These are phyloP conservation scores for Vanderwaltozyma polyspora DNA, from an alignment of 805 yeast genomes.

Conservation along the genomic window DNA sequence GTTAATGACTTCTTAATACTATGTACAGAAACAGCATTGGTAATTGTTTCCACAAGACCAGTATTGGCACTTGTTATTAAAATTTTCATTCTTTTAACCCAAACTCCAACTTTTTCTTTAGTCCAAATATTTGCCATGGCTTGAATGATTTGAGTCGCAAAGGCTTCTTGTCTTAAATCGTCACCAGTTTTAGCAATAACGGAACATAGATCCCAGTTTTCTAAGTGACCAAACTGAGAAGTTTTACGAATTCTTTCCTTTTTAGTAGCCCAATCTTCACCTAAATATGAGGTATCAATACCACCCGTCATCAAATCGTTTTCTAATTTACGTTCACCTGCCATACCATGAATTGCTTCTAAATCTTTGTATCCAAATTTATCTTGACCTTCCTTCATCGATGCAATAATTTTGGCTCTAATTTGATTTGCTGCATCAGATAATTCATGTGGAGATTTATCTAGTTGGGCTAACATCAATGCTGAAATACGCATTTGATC, in stretches of 20 bases:
- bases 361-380: constrained; percentile 44
- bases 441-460: constrained; percentile 42
- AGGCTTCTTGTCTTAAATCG: constrained; percentile 92
- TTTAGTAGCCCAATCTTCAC: constrained; percentile 88
- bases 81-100: constrained; percentile 93
- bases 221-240: constrained; percentile 73
- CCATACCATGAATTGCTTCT: constrained; percentile 49
- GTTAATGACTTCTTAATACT: constrained; percentile 90
- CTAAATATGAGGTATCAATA: constrained; percentile 50
- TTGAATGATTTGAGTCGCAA: constrained; percentile 88
- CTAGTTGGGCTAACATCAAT: constrained; percentile 85
- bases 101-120: constrained; percentile 52
- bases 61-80: constrained; percentile 81
- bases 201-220: constrained; percentile 90
- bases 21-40: constrained; percentile 86
- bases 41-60: constrained; percentile 91
- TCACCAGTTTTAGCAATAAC: constrained; percentile 95
- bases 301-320: constrained; percentile 86
- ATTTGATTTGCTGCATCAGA: constrained; percentile 49
- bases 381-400: constrained; percentile 69
- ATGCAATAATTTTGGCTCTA: constrained; percentile 54
- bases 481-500: constrained; percentile 95
- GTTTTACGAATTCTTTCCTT: constrained; percentile 67
- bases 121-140: constrained; percentile 83
- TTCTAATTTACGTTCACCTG: constrained; percentile 85